Percentiles rank a stretch among this genome's conserved stretches.
Conservation (phyloP, 495 filamentous ascomycete species). For the Xylaria nigripes region DNA sequence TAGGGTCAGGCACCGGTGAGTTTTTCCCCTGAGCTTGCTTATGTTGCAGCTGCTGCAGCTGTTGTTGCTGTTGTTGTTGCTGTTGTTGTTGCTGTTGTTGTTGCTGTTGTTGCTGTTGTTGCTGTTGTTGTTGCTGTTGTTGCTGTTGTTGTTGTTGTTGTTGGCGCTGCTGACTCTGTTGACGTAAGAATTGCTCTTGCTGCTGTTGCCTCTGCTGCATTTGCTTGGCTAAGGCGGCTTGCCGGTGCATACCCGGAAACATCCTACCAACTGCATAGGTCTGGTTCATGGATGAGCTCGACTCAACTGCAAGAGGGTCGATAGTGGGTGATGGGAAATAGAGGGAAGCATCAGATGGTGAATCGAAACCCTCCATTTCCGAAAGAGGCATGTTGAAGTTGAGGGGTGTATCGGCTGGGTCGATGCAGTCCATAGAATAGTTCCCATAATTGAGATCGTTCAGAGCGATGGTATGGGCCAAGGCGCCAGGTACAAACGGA, state of each 20-base stretch:
- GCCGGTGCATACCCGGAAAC: slow-evolving; percentile 87
- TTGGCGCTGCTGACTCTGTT: slow-evolving; percentile 24
- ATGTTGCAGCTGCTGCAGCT: slow-evolving; percentile 19
- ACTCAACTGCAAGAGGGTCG: slow-evolving; percentile 62
- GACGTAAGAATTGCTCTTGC: background rate
- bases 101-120: slow-evolving; percentile 24
- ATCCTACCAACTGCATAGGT: slow-evolving; percentile 57
- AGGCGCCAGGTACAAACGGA: slow-evolving; percentile 69
- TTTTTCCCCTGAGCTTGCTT: slow-evolving; percentile 35
- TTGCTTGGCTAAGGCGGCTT: slow-evolving; percentile 60
- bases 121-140: slow-evolving; percentile 30
- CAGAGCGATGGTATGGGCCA: slow-evolving; percentile 61
- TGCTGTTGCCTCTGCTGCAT: background rate
- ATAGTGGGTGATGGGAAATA: slow-evolving; percentile 46
- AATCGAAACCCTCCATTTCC: slow-evolving; percentile 58
- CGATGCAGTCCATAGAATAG: slow-evolving; percentile 43
- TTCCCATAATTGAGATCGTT: slow-evolving; percentile 49
- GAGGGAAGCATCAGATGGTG: slow-evolving; percentile 45
- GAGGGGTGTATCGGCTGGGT: slow-evolving; percentile 41
- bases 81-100: slow-evolving; percentile 11
- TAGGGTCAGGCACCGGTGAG: slow-evolving; percentile 49
- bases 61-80: slow-evolving; percentile 1
- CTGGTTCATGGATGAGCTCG: slow-evolving; percentile 33
- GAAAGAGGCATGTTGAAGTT: slow-evolving; percentile 45
- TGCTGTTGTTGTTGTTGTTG: slow-evolving; percentile 13